Percentiles rank a stretch among this genome's conserved stretches.
phyloP scores from a whole-genome alignment of 805 yeast genomes.

The Kazachstania viticola region DNA sequence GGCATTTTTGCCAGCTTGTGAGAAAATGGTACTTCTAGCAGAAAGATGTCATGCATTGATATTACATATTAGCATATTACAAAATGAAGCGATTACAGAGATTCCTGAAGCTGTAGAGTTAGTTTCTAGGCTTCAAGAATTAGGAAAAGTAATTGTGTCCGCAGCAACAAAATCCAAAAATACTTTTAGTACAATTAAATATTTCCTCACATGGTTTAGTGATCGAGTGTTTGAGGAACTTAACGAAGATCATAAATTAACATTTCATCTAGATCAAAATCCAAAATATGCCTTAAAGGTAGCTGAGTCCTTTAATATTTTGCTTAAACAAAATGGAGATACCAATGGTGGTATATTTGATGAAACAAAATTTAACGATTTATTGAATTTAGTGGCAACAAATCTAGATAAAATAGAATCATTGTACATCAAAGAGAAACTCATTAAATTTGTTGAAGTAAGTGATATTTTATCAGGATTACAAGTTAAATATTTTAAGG shows the following conservation, averaged over 20 bases:
- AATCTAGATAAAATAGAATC: too few relatives aligned
- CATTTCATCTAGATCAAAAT: constrained; percentile 2
- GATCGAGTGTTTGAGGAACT: constrained; percentile 11
- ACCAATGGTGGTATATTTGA: neutral
- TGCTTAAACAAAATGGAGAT: neutral
- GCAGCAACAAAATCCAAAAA: constrained; percentile 6
- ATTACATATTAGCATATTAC: too few relatives aligned
- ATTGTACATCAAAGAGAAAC: too few relatives aligned
- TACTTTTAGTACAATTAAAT: constrained; percentile 7
- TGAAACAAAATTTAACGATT: neutral
- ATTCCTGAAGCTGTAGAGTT: too few relatives aligned
- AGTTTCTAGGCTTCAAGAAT: constrained; percentile 1
- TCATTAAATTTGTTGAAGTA: too few relatives aligned
- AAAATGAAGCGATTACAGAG: too few relatives aligned
- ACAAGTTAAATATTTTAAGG: too few relatives aligned
- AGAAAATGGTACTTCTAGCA: constrained; percentile 36
- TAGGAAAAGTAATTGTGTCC: constrained; percentile 5
- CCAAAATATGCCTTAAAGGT: constrained; percentile 5
- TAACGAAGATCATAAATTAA: constrained; percentile 13
- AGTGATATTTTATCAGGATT: too few relatives aligned
- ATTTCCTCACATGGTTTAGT: constrained; percentile 14
- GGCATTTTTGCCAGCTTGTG: constrained; percentile 43
- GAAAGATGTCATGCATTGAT: constrained; percentile 7
- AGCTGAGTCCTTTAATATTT: constrained; percentile 3
- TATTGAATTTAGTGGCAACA: neutral